phyloP scores from a whole-genome alignment of 2,329 filamentous ascomycete species.

The Pestalotiopsis fici region DNA sequence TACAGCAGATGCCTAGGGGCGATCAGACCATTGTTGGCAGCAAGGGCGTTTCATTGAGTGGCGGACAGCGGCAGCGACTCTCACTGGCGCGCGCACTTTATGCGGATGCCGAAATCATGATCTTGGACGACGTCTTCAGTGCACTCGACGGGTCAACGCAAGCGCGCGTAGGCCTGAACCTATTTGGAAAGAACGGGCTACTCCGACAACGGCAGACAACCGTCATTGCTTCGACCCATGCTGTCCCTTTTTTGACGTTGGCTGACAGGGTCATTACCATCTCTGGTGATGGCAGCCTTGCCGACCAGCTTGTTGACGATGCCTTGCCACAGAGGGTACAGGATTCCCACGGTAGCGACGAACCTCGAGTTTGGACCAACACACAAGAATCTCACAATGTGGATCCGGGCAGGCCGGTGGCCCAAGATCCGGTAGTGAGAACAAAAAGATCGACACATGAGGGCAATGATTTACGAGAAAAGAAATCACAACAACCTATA shows the following conservation, averaged over 20 bases:
- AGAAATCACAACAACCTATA: not conserved
- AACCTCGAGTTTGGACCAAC: not conserved
- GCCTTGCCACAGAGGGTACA: not conserved
- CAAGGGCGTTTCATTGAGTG: constrained; percentile 36
- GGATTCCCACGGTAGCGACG: not conserved
- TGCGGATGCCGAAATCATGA: not conserved
- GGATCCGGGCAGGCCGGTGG: not conserved
- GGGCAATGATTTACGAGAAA: not conserved
- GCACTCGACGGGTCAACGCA: not conserved
- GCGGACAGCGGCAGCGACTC: constrained; percentile 30
- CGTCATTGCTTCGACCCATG: not conserved
- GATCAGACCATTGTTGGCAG: constrained; percentile 35
- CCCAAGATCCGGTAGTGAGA: not conserved
- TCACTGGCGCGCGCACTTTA: constrained; percentile 9
- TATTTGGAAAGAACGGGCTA: not conserved
- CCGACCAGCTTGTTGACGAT: not conserved
- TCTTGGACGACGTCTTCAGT: constrained; percentile 4
- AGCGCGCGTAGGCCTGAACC: not conserved
- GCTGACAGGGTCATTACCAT: not conserved
- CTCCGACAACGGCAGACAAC: not conserved
- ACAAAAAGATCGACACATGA: not conserved
- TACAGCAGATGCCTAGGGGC: constrained; percentile 31
- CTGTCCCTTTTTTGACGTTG: not conserved
- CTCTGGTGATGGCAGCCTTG: not conserved
- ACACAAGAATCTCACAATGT: not conserved